Evolutionary conservation across 768 basidiomycete genomes (phyloP), one percentile per base, ranked within the genome.

Genomic region (Paxillus ammoniavirescens): DNA sequence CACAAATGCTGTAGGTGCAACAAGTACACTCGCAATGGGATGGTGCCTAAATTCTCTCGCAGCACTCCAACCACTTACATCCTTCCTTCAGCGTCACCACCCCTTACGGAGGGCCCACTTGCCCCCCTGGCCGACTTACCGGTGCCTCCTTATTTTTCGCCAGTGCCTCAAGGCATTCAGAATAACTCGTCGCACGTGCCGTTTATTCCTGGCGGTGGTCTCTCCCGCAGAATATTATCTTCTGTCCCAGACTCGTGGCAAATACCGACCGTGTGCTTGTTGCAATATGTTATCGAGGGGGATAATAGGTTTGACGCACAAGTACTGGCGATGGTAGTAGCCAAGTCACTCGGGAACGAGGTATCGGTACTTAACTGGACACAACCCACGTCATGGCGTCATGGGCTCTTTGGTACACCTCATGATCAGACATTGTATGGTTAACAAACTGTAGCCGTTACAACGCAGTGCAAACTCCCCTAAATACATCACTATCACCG

Each of bases 281-380:
- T 91, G 45, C 87, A 89, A 44, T 93, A 89, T 63, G 89, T 83
- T 10, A 74, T 89, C 53, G 91, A 93, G 64, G 91, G 91, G 2
- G 91, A 93, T 66, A 93, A 93, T 61, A 76, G 85, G 53, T 74
- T 66, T 15, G 91, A 93, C 65, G 90, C 91, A 0, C 73, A 75
- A 17, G 63, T 84, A 35, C 73, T 89, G 40, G 86, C 88, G 3
- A 71, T 73, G 5, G 81, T 78, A 26, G 74, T 78, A 7, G 72
- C 75, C 40, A 83, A 78, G 56, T 74, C 79, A 4, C 49, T 87
- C 30, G 75, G 69, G 3, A 56, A 72, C 15, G 73, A 79, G 40
- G 51, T 63, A 50, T 7, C 42, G 18, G 46, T 62, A 56, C 26
- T 53, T 31, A 45, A 52, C 59, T 89, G 87, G 87, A 80, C 64